Evolutionary conservation across 495 filamentous ascomycete species (phyloP), one percentile per base, ranked within the genome.

Genomic region (Cercophora newfieldiana): DNA sequence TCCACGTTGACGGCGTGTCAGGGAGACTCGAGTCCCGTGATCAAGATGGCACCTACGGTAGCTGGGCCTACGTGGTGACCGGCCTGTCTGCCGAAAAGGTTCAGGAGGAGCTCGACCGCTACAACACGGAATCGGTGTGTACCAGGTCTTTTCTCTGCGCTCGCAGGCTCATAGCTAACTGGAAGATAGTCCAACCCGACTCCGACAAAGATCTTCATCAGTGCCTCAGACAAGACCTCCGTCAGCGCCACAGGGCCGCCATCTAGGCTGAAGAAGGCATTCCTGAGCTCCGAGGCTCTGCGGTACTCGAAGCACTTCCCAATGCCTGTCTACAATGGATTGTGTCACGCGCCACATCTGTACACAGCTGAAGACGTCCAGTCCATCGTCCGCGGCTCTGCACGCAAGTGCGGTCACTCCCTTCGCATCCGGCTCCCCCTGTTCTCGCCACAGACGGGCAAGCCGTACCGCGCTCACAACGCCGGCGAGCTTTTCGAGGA

Each of bases 251-350:
- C 66, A 61, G 77, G 59, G 68, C 79, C 61, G 74, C 72, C 61
- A 66, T 74, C 65, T 56, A 61, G 58, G 0, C 31, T 68, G 16
- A 65, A 37, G n/a, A 26, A 24, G 4, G 12, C 66, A 21, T 67
- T 68, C 65, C 24, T 5, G 29, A 24, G 28, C 14, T 58, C 61
- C 60, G 53, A 56, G 48, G 48, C 59, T 26, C 62, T 71, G 29
- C 53, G 54, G 7, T 57, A 59, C 49, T 25, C 51, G 22, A 33
- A 88, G 79, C 75, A 72, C n/a, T 79, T 89, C 1, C 90, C 89
- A 69, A 81, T 91, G 25, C 59, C 61, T 21, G 65, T 70, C 49
- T 66, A 28, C 26, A 50, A 26, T 28, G 65, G 58, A 25, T 58
- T 63, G 12, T 60, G 54, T 21, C 65, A 64, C 66, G 81, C 78